Evolutionary conservation across 2,329 filamentous ascomycete species (phyloP).

Genomic region (Hymenoscyphus fructigenus): DNA sequence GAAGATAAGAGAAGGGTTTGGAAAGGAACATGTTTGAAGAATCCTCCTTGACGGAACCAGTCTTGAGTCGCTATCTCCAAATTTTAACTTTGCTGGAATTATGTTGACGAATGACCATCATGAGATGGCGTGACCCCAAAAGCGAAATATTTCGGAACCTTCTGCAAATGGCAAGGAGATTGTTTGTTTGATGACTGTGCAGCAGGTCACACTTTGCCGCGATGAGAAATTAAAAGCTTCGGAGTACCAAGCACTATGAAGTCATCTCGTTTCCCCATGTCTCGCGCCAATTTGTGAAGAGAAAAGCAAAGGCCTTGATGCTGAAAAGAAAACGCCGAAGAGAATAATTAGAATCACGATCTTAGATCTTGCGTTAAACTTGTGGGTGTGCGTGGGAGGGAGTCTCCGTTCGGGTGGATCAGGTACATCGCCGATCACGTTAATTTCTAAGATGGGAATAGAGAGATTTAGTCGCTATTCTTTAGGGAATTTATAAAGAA

Average conservation of each 20-base stretch:
- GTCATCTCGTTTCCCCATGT: conserved; percentile 2
- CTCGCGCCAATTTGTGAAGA: not conserved
- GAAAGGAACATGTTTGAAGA: not conserved
- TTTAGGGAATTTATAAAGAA: too few species aligned
- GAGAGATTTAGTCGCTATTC: too few species aligned
- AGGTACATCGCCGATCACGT: conserved; percentile 13
- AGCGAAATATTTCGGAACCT: not conserved
- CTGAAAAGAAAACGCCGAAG: not conserved
- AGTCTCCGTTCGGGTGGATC: conserved; percentile 4
- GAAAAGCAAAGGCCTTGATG: not conserved
- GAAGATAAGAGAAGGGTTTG: not conserved
- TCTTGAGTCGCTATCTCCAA: not conserved
- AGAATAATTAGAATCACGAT: not conserved
- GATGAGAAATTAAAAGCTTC: conserved; percentile 1
- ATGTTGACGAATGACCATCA: too few species aligned
- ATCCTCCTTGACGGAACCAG: not conserved
- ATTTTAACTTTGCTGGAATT: not conserved
- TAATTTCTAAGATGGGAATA: conserved; percentile 6
- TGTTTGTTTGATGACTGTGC: conserved; percentile 9
- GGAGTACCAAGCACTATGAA: conserved; percentile 8
- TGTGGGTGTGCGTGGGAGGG: not conserved
- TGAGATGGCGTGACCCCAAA: too few species aligned
- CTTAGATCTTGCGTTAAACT: not conserved
- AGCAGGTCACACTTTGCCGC: conserved; percentile 3
- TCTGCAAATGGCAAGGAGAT: not conserved